Base-by-base conservation (phyloP, 768 basidiomycete genomes). In the Tricholoma flavovirens region DNA sequence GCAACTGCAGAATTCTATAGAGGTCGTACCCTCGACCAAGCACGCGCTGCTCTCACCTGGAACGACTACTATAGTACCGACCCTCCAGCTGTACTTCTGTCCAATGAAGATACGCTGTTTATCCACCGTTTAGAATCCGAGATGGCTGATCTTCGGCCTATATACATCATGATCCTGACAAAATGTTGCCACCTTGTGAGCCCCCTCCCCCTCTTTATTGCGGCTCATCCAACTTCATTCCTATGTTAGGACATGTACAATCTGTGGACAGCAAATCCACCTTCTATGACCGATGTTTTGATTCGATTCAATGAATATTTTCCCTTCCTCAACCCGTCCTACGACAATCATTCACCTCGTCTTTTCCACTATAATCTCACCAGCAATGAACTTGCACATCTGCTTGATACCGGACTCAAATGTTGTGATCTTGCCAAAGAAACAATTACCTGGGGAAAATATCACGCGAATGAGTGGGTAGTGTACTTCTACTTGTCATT, bases 241-340 rank as follows among this genome's bases (percentile, higher is more conserved):
- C 5, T 46, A 21, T 49, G 14, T 33, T 35, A 75, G 75, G 72
- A 76, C 56, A 53, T 76, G 22, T 64, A 69, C 56, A 56, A 63
- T n/a, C 53, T 69, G n/a, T 74, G 73, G 70, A 62, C 67, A 3
- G 52, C 57, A 19, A 50, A 56, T 19, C 56, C 62, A 24, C 59
- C 60, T 2, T 71, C 69, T 15, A 63, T 73, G 52, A 57, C 67
- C 5, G 66, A 72, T 32, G 73, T 74, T 54, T 68, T 72, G 63
- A 55, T 72, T 36, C 70, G 70, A 6, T 75, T 75, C 59, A 71
- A 77, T 43, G 71, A 76, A 60, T 79, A 78, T 61, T 71, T 75
- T 53, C 73, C 71, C 9, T 63, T 66, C 45, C 59, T 72, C 14
- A 62, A 70, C 56, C 55, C 64, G 26, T 56, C 58, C 24, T 57